phyloP scores from a whole-genome alignment of 2,329 filamentous ascomycete genomes.

The Fusarium sp. region DNA sequence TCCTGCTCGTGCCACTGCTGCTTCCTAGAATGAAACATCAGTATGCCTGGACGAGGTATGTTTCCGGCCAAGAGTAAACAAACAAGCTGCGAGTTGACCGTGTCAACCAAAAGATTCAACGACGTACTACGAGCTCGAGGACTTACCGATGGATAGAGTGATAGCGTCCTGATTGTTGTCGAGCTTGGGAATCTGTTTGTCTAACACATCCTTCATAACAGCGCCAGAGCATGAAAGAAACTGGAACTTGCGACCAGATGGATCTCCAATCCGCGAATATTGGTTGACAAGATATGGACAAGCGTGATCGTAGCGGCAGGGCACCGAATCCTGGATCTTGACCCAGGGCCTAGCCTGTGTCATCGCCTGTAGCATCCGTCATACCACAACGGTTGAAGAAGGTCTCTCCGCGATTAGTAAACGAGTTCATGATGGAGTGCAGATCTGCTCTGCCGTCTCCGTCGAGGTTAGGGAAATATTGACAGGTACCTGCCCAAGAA shows the following conservation, averaged over 20 bases:
- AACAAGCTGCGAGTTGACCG: neutral
- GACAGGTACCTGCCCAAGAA: too few species aligned
- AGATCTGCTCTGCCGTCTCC: too few species aligned
- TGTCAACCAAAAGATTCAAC: neutral
- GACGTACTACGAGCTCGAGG: neutral
- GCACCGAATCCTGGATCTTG: too few species aligned
- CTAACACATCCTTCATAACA: constrained; percentile 1
- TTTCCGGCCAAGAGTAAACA: too few species aligned
- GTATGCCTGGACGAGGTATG: too few species aligned
- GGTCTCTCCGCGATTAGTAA: too few species aligned
- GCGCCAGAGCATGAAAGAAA: constrained; percentile 11
- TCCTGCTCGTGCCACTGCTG: constrained; percentile 3
- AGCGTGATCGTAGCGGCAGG: constrained; percentile 1
- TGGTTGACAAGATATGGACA: constrained; percentile 11
- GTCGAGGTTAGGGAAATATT: too few species aligned
- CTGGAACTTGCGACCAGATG: neutral
- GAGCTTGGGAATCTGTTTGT: constrained; percentile 2
- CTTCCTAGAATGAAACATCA: neutral
- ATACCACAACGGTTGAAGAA: too few species aligned
- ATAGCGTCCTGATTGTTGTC: constrained; percentile 4
- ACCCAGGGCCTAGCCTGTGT: too few species aligned
- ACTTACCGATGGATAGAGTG: constrained; percentile 1
- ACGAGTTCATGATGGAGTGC: too few species aligned
- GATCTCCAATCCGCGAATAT: neutral
- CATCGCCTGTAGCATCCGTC: too few species aligned